These are phyloP conservation scores for Jacaranda copaia DNA, from an alignment of 257 asterid species.

Conservation along the genomic window DNA sequence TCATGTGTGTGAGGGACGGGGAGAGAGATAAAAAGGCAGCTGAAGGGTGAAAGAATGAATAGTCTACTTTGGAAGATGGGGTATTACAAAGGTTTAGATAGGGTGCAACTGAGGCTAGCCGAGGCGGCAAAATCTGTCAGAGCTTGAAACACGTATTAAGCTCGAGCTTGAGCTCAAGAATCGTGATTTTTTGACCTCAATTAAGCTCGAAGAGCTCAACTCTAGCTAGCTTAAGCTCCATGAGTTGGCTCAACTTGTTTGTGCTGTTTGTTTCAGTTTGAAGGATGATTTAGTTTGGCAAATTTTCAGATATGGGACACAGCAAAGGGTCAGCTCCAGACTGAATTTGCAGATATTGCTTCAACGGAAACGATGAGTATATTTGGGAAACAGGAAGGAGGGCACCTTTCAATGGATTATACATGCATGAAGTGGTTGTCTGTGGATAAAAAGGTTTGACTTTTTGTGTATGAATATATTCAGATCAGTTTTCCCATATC, in stretches of 20 bases:
- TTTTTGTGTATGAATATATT: conserved; percentile 1
- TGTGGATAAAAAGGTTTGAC: conserved; percentile 68
- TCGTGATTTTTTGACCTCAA: too few species aligned
- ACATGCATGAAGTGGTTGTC: conserved; percentile 95
- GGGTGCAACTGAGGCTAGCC: too few species aligned
- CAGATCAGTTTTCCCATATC: background rate
- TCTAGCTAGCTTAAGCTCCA: too few species aligned
- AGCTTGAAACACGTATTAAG: too few species aligned
- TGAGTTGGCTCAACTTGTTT: too few species aligned
- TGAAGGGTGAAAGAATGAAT: background rate
- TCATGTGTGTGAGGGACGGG: background rate
- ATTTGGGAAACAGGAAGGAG: conserved; percentile 61
- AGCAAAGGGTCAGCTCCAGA: conserved; percentile 83
- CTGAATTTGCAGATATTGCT: conserved; percentile 82
- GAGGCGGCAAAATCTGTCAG: too few species aligned
- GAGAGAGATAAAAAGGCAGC: background rate
- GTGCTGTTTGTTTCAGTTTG: background rate
- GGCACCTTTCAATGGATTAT: conserved; percentile 92
- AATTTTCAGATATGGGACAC: conserved; percentile 91
- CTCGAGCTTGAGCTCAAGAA: too few species aligned
- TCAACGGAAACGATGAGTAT: conserved; percentile 50
- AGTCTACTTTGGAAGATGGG: background rate
- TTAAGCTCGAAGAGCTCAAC: too few species aligned
- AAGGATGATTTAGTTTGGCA: conserved; percentile 28
- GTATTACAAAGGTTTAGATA: background rate